Percentiles rank a stretch among this genome's conserved stretches.
Conservation (phyloP, 352 stramenopile species). For the Globisporangium middletonii region DNA sequence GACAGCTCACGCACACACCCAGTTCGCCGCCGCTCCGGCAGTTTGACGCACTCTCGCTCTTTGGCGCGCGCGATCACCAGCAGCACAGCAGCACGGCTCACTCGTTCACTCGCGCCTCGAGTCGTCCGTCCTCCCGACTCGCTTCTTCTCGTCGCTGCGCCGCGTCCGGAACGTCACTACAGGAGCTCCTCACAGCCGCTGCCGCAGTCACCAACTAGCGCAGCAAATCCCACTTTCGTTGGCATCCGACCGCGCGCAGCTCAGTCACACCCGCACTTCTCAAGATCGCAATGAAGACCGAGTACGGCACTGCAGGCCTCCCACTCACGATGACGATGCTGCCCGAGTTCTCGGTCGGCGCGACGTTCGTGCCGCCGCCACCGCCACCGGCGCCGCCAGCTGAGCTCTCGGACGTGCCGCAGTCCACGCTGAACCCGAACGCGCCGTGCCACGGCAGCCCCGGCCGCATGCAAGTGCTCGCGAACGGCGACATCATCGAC, state of each 20-base stretch:
- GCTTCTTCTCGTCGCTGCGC: not conserved
- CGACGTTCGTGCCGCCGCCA: not conserved
- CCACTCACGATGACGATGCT: not conserved
- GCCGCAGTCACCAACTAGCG: not conserved
- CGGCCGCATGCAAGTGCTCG: conserved; percentile 69
- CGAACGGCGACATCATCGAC: conserved; percentile 84
- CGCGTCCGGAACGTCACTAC: not conserved
- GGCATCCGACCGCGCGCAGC: not conserved
- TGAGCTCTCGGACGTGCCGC: not conserved
- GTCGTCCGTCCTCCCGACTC: no score
- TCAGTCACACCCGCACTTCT: not conserved
- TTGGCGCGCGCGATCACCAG: not conserved
- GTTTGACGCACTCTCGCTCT: conserved; percentile 1
- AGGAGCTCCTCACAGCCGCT: not conserved
- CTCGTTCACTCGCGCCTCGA: no score
- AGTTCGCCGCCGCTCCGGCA: not conserved
- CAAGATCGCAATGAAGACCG: conserved; percentile 1
- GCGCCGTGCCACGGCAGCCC: conserved; percentile 33
- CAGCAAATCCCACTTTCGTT: not conserved
- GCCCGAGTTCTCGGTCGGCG: not conserved
- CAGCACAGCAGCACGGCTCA: conserved; percentile 1
- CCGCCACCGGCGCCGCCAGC: not conserved
- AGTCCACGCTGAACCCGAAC: not conserved
- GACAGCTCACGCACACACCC: not conserved
- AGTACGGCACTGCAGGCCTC: not conserved